A percentile compares a stretch with the other conserved stretches of the same genome.
phyloP scores from a whole-genome alignment of 164 flowering plant species.

The Chimonanthus praecox region DNA sequence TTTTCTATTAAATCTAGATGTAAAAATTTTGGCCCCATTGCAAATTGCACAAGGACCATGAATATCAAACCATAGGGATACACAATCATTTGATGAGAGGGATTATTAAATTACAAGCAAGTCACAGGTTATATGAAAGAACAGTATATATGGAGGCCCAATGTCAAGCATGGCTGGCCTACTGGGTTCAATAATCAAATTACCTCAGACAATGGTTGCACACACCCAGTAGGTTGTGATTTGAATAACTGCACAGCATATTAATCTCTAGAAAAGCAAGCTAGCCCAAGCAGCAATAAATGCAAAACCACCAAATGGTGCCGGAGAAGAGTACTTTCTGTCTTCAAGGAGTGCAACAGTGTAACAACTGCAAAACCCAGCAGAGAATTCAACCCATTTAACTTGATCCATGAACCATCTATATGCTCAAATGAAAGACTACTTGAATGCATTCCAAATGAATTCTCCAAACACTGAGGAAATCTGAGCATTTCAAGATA shows the following conservation, averaged over 20 bases:
- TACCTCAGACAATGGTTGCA: too few species aligned
- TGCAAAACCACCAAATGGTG: constrained; percentile 91
- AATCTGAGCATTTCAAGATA: background rate
- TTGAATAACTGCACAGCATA: background rate
- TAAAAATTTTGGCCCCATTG: too few species aligned
- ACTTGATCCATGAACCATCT: background rate
- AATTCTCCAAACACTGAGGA: background rate
- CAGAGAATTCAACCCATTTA: background rate
- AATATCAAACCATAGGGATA: too few species aligned
- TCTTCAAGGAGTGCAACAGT: constrained; percentile 77
- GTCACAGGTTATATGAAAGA: too few species aligned
- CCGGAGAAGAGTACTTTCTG: constrained; percentile 57
- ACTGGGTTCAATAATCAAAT: too few species aligned
- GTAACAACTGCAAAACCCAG: constrained; percentile 62
- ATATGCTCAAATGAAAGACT: background rate
- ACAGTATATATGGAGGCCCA: too few species aligned
- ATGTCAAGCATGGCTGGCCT: too few species aligned
- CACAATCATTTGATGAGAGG: too few species aligned
- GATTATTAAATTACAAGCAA: too few species aligned
- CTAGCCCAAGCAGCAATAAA: constrained; percentile 89
- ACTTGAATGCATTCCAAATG: background rate
- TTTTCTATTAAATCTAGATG: too few species aligned
- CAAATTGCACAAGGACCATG: too few species aligned
- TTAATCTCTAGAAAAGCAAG: constrained; percentile 55
- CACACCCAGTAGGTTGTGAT: too few species aligned